Conservation (phyloP, 1,139 yeast species). For the Sugiyamaella castrensis region DNA sequence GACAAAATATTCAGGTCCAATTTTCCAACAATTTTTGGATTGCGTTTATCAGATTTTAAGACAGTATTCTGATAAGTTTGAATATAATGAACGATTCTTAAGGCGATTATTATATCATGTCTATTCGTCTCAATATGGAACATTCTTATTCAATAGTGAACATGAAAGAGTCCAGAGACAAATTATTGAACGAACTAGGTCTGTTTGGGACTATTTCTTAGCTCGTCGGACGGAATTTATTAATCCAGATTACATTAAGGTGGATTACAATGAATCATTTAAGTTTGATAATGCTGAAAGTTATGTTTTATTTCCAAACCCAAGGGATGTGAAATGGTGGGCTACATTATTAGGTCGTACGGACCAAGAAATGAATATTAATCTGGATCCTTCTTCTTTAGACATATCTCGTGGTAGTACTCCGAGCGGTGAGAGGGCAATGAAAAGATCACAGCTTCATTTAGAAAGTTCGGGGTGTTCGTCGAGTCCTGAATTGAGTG, state of each 20-base stretch:
- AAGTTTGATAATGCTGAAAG: conserved; percentile 39
- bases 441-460: conserved; percentile 1
- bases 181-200: conserved; percentile 53
- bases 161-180: conserved; percentile 50
- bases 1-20: conserved; percentile 68
- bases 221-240: conserved; percentile 71
- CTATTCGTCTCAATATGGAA: conserved; percentile 93
- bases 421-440: background rate
- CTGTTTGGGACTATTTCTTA: conserved; percentile 92
- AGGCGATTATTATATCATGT: conserved; percentile 81
- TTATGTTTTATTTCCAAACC: conserved; percentile 62
- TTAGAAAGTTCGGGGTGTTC: conserved; percentile 5
- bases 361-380: conserved; percentile 71
- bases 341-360: conserved; percentile 73
- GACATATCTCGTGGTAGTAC: conserved; percentile 11
- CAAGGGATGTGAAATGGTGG: conserved; percentile 80
- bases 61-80: conserved; percentile 72
- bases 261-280: conserved; percentile 20
- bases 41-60: conserved; percentile 74
- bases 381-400: background rate
- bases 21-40: conserved; percentile 91
- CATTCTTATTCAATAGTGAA: conserved; percentile 77
- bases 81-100: conserved; percentile 83
- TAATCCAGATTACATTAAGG: conserved; percentile 36
- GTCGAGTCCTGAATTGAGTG: conserved; percentile 6